Conservation (phyloP, 768 basidiomycete species). For the Pleurotus giganteus region DNA sequence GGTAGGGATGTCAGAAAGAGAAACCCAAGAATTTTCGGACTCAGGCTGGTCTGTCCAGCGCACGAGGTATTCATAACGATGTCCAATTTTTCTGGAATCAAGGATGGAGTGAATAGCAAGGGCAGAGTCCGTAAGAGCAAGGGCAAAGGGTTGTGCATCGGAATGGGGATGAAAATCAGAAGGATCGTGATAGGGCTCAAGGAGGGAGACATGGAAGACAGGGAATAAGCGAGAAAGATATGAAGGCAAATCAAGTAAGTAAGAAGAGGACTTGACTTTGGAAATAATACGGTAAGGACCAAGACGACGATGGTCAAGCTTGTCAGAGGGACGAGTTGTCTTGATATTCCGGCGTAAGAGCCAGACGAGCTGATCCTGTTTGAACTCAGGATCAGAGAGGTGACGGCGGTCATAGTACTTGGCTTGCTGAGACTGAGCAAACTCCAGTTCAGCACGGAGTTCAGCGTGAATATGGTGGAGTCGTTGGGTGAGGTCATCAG, state of each 20-base stretch:
- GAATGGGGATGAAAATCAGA: not conserved
- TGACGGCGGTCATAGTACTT: conserved; percentile 24
- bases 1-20: not conserved
- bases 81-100: not conserved
- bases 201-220: too few species aligned
- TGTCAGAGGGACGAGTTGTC: conserved; percentile 37
- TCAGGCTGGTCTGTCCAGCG: too few species aligned
- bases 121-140: not conserved
- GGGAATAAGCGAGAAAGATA: too few species aligned
- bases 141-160: not conserved
- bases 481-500: conserved; percentile 24
- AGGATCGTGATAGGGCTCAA: not conserved
- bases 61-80: not conserved
- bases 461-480: conserved; percentile 31
- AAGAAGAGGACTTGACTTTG: conserved; percentile 14
- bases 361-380: conserved; percentile 33
- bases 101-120: not conserved
- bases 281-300: conserved; percentile 21
- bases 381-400: conserved; percentile 23
- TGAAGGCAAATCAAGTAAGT: conserved; percentile 29
- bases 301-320: conserved; percentile 33
- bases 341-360: conserved; percentile 34
- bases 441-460: conserved; percentile 27
- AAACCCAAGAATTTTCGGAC: not conserved
- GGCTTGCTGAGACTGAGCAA: conserved; percentile 24